Conservation (phyloP, 2,329 filamentous ascomycete species). For the Verticillium nubilum region DNA sequence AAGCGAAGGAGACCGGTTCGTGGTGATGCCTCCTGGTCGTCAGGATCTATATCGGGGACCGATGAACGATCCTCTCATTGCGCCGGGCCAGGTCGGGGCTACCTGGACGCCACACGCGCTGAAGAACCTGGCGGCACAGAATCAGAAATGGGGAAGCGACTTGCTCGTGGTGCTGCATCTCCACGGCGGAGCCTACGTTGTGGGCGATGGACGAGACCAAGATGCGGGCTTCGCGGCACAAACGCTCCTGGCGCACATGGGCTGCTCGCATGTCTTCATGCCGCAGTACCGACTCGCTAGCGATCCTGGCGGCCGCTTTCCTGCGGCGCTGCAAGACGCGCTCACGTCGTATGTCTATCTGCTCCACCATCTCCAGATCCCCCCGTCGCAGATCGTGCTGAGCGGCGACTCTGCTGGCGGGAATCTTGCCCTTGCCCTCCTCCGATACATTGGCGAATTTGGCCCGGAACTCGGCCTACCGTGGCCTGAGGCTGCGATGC, state of each 20-base stretch:
- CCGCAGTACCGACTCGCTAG: constrained; percentile 26
- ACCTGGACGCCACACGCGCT: too few species aligned
- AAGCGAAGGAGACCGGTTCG: too few species aligned
- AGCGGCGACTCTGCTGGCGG: constrained; percentile 27
- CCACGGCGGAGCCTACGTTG: constrained; percentile 25
- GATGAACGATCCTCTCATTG: too few species aligned
- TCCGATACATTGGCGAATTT: constrained; percentile 20
- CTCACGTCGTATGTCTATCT: constrained; percentile 23
- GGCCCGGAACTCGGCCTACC: neutral
- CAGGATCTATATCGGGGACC: too few species aligned
- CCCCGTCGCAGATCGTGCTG: constrained; percentile 20
- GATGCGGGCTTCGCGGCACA: constrained; percentile 20
- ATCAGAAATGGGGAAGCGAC: too few species aligned
- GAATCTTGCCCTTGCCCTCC: constrained; percentile 21
- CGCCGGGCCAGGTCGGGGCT: too few species aligned
- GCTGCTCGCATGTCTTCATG: constrained; percentile 18
- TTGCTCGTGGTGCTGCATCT: constrained; percentile 19
- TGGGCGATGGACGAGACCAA: constrained; percentile 22
- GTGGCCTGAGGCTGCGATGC: neutral
- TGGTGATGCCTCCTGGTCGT: too few species aligned
- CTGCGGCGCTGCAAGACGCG: constrained; percentile 24
- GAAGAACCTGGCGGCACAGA: too few species aligned
- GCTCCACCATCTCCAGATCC: constrained; percentile 15
- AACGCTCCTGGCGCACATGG: constrained; percentile 16
- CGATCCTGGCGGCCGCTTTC: constrained; percentile 16